Base-by-base conservation (phyloP, 140 eudicot genomes). In the Stevia rebaudiana region DNA sequence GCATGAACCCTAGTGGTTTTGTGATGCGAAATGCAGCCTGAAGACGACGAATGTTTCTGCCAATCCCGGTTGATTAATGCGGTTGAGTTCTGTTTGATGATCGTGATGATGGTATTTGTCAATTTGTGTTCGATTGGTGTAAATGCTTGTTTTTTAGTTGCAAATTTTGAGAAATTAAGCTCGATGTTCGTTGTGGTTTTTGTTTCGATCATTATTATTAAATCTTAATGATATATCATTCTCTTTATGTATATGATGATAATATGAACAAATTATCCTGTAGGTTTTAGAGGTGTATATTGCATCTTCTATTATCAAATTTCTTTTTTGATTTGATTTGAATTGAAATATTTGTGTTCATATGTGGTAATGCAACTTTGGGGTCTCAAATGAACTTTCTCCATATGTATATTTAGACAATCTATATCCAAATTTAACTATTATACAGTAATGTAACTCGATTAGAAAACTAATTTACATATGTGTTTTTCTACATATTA, bases 321-420 rank as follows among this genome's bases (percentile, higher is more conserved):
- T 28, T 13, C 5, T 28, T 6, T 18, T 18, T 69, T 28, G 28
- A 48, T 57, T 35, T 57, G 18, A 19, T 43, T 44, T 15, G 19
- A 22, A 33, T 70, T 12, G 24, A 8, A 42, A 11, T 47, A 19
- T 43, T 15, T 48, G 46, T 58, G 41, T 53, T 18, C 23, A 33
- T 63, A 46, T 42, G 48, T 40, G 77, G 65, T 63, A 63, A 70
- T 69, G 58, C 23, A 56, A 9, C 2, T 28, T 1, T 28, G 33
- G 53, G 25, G 16, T 48, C 41, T 42, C 17, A 42, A 42, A 0
- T 13, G 49, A 42, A 42, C 49, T 13, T 42, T 42, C 49, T 42
- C 18, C 9, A 23, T 41, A n/a, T 6, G 46, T 21, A 33, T 48
- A 31, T 33, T 16, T 15, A 25, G 41, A 31, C 39, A 65, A 63